phyloP scores from a whole-genome alignment of 2,329 filamentous ascomycete species.

The Alternaria arborescens region DNA sequence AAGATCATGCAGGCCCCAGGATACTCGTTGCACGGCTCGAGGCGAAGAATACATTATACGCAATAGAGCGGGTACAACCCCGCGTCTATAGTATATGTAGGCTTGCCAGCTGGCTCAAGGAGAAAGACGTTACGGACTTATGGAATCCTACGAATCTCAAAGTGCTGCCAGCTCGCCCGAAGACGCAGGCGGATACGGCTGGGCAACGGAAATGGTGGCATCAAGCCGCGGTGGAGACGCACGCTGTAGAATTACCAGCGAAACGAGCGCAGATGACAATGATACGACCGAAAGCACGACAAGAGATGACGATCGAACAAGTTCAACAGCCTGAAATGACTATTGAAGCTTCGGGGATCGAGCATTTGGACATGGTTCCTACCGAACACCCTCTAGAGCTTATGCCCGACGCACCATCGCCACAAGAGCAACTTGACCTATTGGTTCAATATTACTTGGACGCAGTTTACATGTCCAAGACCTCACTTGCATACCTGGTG shows the following conservation, averaged over 20 bases:
- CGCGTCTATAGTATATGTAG: constrained; percentile 74
- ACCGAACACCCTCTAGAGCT: constrained; percentile 16
- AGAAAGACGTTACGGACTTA: constrained; percentile 59
- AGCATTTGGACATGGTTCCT: background rate
- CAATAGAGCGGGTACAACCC: constrained; percentile 71
- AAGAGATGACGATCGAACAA: constrained; percentile 14
- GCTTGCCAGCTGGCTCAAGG: constrained; percentile 71
- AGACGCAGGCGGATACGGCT: constrained; percentile 33
- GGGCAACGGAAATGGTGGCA: constrained; percentile 43
- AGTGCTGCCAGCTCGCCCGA: constrained; percentile 68
- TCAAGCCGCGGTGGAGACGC: constrained; percentile 33
- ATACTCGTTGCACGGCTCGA: constrained; percentile 49
- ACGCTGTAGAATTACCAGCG: constrained; percentile 23
- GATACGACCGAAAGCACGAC: constrained; percentile 32
- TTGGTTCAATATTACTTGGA: constrained; percentile 53
- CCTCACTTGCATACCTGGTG: constrained; percentile 82
- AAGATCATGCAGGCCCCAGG: constrained; percentile 19
- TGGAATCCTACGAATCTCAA: constrained; percentile 32
- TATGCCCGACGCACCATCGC: constrained; percentile 21
- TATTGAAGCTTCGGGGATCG: constrained; percentile 6
- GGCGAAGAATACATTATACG: constrained; percentile 76
- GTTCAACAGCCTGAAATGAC: constrained; percentile 1
- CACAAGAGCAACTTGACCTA: constrained; percentile 62
- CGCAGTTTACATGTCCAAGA: constrained; percentile 63
- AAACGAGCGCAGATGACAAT: constrained; percentile 43